Base-by-base conservation (phyloP, 2,329 filamentous ascomycete genomes). In the Verruconis gallopava region DNA sequence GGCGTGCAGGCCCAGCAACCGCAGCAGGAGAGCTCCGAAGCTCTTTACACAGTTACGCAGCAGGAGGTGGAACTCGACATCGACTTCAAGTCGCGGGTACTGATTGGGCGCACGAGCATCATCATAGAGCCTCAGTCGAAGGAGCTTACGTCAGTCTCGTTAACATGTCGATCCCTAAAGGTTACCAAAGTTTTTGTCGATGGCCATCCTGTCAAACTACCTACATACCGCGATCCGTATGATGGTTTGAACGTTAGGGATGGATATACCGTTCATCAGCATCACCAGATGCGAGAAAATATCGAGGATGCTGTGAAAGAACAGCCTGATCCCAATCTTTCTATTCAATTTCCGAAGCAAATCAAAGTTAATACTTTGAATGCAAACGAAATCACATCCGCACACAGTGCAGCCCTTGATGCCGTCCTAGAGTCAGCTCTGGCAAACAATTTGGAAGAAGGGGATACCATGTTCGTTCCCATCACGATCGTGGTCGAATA, bases 51-150 rank as follows among this genome's bases (percentile, higher is more conserved):
- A 37, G 67, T 96, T 44, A 71, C 85, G 42, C 81, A 86, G 62
- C 89, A 96, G 63, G 83, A 84, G 58, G 79, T 98, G 38, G 80
- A 86, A 53, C 69, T 98, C 46, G 88, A 96, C 53, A 70, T 98
- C 56, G 83, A 93, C 63, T 93, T 98, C 58, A 71, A 74, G 49
- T 75, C 74, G 42, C 80, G 79, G 60, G 73, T 71, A 54, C 65
- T 96, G 53, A 78, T 74, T 47, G 91, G 91, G 39, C 80, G 75
- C 48, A 85, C 83, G 5, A 81, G 88, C 50, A 81, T 98, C 51
- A 81, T 79, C 21, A 76, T 96, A 42, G 79, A 81, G 50, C 77
- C 77, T 15, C 67, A 72, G 44, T 63, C 66, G 45, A 66, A 66
- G 46, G 67, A 75, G 21, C 60, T 80, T 41, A 66, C 63, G 46